Base-by-base conservation (phyloP, 2,329 filamentous ascomycete genomes). In the Clonostachys byssicola region DNA sequence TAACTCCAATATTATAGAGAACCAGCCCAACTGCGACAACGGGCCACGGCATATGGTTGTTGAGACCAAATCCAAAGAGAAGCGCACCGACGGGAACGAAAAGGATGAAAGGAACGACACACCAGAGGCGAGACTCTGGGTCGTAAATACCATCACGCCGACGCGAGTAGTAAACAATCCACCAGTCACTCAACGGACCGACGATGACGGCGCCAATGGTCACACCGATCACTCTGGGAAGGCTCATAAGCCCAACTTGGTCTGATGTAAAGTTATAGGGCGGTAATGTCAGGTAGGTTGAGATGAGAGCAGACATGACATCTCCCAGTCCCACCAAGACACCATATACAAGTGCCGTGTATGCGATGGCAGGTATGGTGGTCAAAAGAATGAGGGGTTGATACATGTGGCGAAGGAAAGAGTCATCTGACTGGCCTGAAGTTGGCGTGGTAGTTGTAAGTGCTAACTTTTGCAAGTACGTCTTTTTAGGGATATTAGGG, bases 91-190 rank as follows among this genome's bases (percentile, higher is more conserved):
- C 23, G 6, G 23, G 23, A 30, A 30, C 23, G 10, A 30, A 30
- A 30, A 30, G 23, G 23, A 30, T 30, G 23, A 30, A 30, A 4
- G 23, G 23, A 10, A 9, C 23, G 23, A 30, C 57, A 30, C 68
- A 48, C 64, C 65, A 70, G 8, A 75, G 60, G 8, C 71, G 60
- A 58, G 68, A 68, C 48, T 75, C 70, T 0, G 71, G 72, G 41
- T 75, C 71, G 45, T 65, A 70, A 6, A 71, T 60, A 1, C 70
- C 70, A 2, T 55, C 53, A 42, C 69, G 68, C 10, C 64, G 54
- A 23, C 57, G 59, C 0, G 70, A 58, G 3, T 70, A 50, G 2
- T 42, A 60, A 2, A 72, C 18, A 34, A 68, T 66, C 16, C 56
- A 59, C 49, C 54, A 56, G 45, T 73, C 68, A 44, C 60, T 66